Conservation (phyloP, 495 filamentous ascomycete species). For the Wilcoxina mikolae region DNA sequence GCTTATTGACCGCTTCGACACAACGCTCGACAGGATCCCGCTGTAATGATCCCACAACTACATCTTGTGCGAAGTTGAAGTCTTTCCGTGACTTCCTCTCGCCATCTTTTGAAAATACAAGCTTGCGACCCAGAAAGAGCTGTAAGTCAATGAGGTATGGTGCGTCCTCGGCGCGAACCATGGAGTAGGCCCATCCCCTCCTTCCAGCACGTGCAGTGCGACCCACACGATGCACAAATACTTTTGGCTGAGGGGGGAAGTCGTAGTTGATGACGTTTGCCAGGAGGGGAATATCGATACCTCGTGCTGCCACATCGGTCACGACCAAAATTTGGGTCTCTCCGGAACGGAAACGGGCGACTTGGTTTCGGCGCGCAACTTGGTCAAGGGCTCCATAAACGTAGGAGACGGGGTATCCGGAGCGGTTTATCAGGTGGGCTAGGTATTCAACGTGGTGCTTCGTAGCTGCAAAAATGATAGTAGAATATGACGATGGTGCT, state of each 20-base stretch:
- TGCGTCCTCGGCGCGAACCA: slow-evolving; percentile 68
- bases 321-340: slow-evolving; percentile 85
- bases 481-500: slow-evolving; percentile 63
- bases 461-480: slow-evolving; percentile 84
- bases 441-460: slow-evolving; percentile 98
- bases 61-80: slow-evolving; percentile 60
- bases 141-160: slow-evolving; percentile 92
- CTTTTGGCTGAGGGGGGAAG: slow-evolving; percentile 90
- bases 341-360: slow-evolving; percentile 71
- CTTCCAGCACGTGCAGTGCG: slow-evolving; percentile 86
- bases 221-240: slow-evolving; percentile 92
- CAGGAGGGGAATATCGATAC: slow-evolving; percentile 92
- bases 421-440: slow-evolving; percentile 49
- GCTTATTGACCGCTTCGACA: slow-evolving; percentile 63
- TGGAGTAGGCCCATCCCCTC: slow-evolving; percentile 84
- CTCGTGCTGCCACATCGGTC: slow-evolving; percentile 90
- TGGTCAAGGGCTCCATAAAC: slow-evolving; percentile 90
- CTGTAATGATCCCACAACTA: slow-evolving; percentile 59
- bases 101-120: slow-evolving; percentile 49
- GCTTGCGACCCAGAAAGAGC: slow-evolving; percentile 68
- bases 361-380: slow-evolving; percentile 75
- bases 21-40: slow-evolving; percentile 55
- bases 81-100: slow-evolving; percentile 34
- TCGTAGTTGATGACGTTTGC: slow-evolving; percentile 99
- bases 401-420: slow-evolving; percentile 79